These are phyloP conservation scores for Plectranthus barbatus DNA, from an alignment of 257 asterid species.

Conservation along the genomic window DNA sequence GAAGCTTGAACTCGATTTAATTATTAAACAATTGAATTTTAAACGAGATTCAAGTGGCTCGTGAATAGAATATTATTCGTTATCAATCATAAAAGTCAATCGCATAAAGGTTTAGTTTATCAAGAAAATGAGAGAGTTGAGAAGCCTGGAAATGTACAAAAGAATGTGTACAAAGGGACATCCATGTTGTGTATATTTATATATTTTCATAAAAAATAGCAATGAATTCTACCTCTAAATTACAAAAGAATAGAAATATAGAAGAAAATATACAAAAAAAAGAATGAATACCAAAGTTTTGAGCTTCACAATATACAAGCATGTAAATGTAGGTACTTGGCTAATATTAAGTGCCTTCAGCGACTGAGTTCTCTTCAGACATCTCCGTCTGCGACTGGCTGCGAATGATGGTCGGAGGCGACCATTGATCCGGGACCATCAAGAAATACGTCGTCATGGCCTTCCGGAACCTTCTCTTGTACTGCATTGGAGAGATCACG, in stretches of 20 bases:
- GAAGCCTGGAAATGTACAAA: constrained; percentile 1
- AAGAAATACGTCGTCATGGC: constrained; percentile 91
- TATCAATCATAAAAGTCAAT: background rate
- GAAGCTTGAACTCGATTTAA: background rate
- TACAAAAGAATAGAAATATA: constrained; percentile 44
- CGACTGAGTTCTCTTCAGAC: constrained; percentile 37
- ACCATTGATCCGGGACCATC: constrained; percentile 98
- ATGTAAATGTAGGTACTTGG: constrained; percentile 17
- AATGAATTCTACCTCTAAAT: constrained; percentile 17
- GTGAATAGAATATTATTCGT: background rate
- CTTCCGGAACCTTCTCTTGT: constrained; percentile 88
- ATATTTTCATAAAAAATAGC: too few relatives aligned
- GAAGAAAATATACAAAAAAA: constrained; percentile 12
- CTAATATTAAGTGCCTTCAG: constrained; percentile 20
- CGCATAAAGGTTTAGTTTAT: background rate
- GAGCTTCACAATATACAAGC: constrained; percentile 21
- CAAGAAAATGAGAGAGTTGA: background rate
- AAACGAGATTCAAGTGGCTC: background rate
- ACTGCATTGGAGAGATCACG: constrained; percentile 85
- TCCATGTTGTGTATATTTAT: too few relatives aligned
- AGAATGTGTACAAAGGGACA: too few relatives aligned
- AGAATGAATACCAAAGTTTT: constrained; percentile 9
- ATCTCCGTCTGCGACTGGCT: constrained; percentile 61
- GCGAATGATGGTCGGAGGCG: constrained; percentile 46
- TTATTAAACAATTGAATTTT: background rate